Evolutionary conservation across 1,284 basidiomycete genomes (phyloP).

Genomic region (Cutaneotrichosporon cutaneum): DNA sequence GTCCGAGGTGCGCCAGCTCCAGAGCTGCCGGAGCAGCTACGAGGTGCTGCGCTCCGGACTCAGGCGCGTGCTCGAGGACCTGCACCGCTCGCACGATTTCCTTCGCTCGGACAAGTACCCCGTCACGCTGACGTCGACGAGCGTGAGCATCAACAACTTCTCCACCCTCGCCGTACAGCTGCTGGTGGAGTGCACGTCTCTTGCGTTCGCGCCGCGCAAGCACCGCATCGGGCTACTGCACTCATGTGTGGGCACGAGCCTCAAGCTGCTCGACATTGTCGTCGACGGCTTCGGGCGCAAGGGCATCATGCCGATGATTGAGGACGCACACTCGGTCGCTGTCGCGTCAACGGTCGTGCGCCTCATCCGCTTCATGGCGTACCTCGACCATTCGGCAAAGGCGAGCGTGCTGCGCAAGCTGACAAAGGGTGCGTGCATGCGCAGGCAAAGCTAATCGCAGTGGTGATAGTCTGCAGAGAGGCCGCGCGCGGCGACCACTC

Average conservation of each 20-base stretch:
- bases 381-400: conserved; percentile 23
- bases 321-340: conserved; percentile 29
- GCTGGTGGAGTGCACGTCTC: conserved; percentile 25
- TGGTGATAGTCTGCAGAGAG: conserved; percentile 29
- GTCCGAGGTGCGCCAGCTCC: conserved; percentile 24
- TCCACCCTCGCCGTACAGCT: conserved; percentile 22
- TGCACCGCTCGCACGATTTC: conserved; percentile 22
- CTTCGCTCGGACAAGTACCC: conserved; percentile 13
- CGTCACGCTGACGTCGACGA: conserved; percentile 24
- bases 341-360: conserved; percentile 28
- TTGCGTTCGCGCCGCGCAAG: conserved; percentile 23
- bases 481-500: conserved; percentile 26
- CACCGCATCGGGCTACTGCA: conserved; percentile 26
- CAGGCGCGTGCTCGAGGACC: conserved; percentile 24
- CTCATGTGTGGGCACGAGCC: conserved; percentile 23
- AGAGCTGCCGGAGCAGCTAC: conserved; percentile 24
- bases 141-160: conserved; percentile 29
- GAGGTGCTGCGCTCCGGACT: conserved; percentile 26
- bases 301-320: conserved; percentile 32
- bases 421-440: conserved; percentile 18
- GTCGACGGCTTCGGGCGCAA: conserved; percentile 27
- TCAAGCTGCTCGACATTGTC: conserved; percentile 26
- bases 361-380: conserved; percentile 25
- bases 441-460: conserved; percentile 6
- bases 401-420: conserved; percentile 23